Base-by-base conservation (phyloP, 129 eudicot species). In the Lactuca saligna region DNA sequence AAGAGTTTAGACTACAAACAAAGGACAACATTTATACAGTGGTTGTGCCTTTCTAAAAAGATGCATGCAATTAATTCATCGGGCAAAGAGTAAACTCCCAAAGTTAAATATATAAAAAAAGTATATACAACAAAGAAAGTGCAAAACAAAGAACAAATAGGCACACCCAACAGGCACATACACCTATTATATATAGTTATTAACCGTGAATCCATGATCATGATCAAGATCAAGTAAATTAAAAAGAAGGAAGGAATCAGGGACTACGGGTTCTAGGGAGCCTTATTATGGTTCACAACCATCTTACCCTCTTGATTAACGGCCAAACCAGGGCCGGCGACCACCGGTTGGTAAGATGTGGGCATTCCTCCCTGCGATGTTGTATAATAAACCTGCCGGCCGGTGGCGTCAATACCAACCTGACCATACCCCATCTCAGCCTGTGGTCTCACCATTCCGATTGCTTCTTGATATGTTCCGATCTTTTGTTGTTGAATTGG, bases 301-400 rank as follows among this genome's bases (percentile, higher is more conserved):
- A 72, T 72, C 77, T 61, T 72, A 50, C 62, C 77, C 15, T 72
- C 77, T 51, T 63, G 77, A 62, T 61, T 72, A 2, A 72, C 62
- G 15, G 68, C 54, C 69, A 72, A 72, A 62, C 54, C 77, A 38
- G 63, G 63, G 13, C 70, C 80, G 9, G 70, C 69, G 13, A 72
- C 68, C 72, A 54, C 75, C 64, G 72, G 75, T 75, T 82, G 86
- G 63, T 73, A 82, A 63, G 60, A 53, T 4, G 80, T 54, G 8
- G 54, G 63, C 64, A 65, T 62, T 29, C 82, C 80, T 37, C 77
- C 73, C 29, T 72, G 68, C 20, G 83, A 41, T 6, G 69, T 59
- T 1, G 82, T 65, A 41, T 78, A 82, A 66, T 64, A 82, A 31
- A 82, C 78, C 64, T 82, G 82, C 68, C 86, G 65, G 41, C 86